Conservation (phyloP, 2,329 filamentous ascomycete genomes). For the Penicillium sp. region DNA sequence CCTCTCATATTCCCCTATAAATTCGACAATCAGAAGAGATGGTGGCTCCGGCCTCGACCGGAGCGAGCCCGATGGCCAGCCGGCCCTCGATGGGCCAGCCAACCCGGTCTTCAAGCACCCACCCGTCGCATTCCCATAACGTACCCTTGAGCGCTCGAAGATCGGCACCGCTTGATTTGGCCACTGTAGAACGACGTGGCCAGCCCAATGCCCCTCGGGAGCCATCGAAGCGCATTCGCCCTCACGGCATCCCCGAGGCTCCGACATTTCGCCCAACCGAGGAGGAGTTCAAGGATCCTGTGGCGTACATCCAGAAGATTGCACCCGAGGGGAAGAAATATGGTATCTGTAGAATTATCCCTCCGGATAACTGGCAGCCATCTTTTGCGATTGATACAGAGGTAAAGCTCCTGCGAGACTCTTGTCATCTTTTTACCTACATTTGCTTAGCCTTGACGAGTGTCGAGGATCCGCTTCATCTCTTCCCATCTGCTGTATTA, state of each 20-base stretch:
- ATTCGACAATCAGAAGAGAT: slow-evolving; percentile 34
- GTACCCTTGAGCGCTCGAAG: slow-evolving; percentile 65
- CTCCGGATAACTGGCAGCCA: slow-evolving; percentile 90
- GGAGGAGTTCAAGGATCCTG: slow-evolving; percentile 92
- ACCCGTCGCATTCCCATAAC: slow-evolving; percentile 47
- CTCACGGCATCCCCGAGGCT: slow-evolving; percentile 83
- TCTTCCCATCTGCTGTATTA: background rate
- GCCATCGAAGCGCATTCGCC: slow-evolving; percentile 71
- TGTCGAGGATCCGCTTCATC: background rate
- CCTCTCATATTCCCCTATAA: slow-evolving; percentile 8
- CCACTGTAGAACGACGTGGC: slow-evolving; percentile 87
- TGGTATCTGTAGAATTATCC: slow-evolving; percentile 93
- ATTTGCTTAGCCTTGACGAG: background rate
- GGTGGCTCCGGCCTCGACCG: slow-evolving; percentile 48
- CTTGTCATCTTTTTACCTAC: background rate
- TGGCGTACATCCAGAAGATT: slow-evolving; percentile 92
- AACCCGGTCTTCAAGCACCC: slow-evolving; percentile 43
- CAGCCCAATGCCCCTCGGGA: slow-evolving; percentile 76
- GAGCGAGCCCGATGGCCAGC: slow-evolving; percentile 35
- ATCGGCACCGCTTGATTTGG: slow-evolving; percentile 72
- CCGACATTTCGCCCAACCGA: slow-evolving; percentile 87
- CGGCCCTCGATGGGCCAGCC: slow-evolving; percentile 36
- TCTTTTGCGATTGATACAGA: slow-evolving; percentile 95
- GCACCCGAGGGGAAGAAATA: slow-evolving; percentile 80
- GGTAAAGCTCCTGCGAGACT: slow-evolving; percentile 54